phyloP scores from a whole-genome alignment of 805 yeast species.

The Candida maris region DNA sequence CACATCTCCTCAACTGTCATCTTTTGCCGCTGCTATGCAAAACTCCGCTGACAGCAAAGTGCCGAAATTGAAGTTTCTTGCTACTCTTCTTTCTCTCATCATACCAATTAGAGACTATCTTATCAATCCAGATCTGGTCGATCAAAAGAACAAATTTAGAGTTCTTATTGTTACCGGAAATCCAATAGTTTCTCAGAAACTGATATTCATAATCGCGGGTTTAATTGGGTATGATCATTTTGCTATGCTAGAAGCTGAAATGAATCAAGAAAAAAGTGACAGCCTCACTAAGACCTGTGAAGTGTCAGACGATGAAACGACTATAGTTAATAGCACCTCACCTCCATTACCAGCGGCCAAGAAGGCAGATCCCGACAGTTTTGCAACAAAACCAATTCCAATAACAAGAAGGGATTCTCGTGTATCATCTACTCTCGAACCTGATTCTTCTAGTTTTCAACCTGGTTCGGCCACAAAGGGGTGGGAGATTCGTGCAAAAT shows the following conservation, averaged over 20 bases:
- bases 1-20: constrained; percentile 7
- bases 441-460: constrained; percentile 14
- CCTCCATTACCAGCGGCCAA: not conserved
- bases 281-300: not conserved
- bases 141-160: constrained; percentile 32
- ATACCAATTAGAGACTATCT: constrained; percentile 36
- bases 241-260: constrained; percentile 1
- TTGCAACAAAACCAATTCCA: constrained; percentile 20
- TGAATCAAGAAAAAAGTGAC: not conserved
- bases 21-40: constrained; percentile 1
- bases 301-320: constrained; percentile 3
- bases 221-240: constrained; percentile 37
- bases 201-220: constrained; percentile 50
- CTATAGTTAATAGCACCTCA: constrained; percentile 1
- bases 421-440: constrained; percentile 4
- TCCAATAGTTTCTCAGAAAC: constrained; percentile 53
- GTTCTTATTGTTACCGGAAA: constrained; percentile 54
- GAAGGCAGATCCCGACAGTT: constrained; percentile 2
- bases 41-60: constrained; percentile 1
- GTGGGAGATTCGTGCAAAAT: constrained; percentile 40
- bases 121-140: constrained; percentile 33
- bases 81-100: constrained; percentile 44
- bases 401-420: constrained; percentile 13
- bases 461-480: constrained; percentile 28
- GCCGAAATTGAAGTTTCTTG: constrained; percentile 37